Percentiles rank a stretch among this genome's conserved stretches.
Evolutionary conservation across 768 basidiomycete species (phyloP).

Genomic region (Sporobolomyces pararoseus): DNA sequence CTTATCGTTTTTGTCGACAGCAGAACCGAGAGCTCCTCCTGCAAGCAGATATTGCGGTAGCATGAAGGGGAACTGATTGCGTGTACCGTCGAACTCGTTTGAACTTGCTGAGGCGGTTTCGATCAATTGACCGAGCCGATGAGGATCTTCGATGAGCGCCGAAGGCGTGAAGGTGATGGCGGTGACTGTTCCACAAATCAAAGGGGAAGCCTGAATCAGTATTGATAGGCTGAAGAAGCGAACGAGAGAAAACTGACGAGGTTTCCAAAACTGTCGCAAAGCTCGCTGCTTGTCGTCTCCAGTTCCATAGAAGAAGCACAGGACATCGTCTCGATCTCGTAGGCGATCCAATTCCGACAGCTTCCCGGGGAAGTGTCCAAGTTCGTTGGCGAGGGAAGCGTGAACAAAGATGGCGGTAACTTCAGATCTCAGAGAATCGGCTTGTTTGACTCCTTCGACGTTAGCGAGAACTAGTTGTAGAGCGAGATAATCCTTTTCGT

Average conservation of each 20-base stretch:
- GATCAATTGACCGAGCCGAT: not conserved
- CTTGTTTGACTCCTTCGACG: conserved; percentile 26
- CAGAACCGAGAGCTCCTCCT: not conserved
- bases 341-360: conserved; percentile 11
- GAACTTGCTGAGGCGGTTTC: fast-evolving
- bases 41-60: conserved; percentile 12
- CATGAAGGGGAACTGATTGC: conserved; percentile 17
- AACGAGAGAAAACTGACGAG: conserved; percentile 18
- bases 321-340: not conserved
- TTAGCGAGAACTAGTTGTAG: conserved; percentile 26
- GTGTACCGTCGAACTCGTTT: not conserved
- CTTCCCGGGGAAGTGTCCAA: conserved; percentile 20
- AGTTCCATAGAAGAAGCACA: conserved; percentile 21
- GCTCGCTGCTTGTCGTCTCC: not conserved
- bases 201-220: not conserved
- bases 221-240: too few species aligned
- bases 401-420: conserved; percentile 38
- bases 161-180: conserved; percentile 30
- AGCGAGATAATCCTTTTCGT: conserved; percentile 16
- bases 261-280: conserved; percentile 12
- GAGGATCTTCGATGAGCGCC: not conserved
- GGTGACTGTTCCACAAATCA: not conserved
- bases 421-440: not conserved
- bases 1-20: not conserved
- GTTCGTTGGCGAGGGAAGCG: not conserved